Evolutionary conservation across 169 alveolate species (phyloP).

Genomic region (Cryptosporidium ryanae): DNA sequence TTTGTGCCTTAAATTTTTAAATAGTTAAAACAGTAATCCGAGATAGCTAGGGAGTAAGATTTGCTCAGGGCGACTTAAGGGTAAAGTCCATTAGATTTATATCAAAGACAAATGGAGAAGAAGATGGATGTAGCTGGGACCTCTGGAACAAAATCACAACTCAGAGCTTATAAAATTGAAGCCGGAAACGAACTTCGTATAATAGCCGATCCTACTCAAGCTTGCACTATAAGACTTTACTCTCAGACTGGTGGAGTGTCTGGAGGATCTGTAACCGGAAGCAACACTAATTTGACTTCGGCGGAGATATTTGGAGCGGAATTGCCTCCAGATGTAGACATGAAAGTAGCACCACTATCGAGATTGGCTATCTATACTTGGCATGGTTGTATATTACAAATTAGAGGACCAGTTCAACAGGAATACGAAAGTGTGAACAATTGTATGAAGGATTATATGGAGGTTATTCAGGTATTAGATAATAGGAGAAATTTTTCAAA

Average conservation of each 20-base stretch:
- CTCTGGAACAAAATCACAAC: constrained; percentile 46
- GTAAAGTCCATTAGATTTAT: too few relatives aligned
- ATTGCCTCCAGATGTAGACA: constrained; percentile 85
- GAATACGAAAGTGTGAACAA: constrained; percentile 87
- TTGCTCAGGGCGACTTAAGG: too few relatives aligned
- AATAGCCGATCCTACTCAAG: constrained; percentile 58
- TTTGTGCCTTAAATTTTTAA: too few relatives aligned
- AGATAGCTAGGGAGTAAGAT: too few relatives aligned
- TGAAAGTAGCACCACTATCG: constrained; percentile 81
- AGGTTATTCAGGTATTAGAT: constrained; percentile 82
- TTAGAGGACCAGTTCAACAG: constrained; percentile 87
- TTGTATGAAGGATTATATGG: constrained; percentile 86
- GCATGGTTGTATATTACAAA: constrained; percentile 89
- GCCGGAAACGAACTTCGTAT: constrained; percentile 69
- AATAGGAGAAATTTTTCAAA: constrained; percentile 86
- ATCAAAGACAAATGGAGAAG: too few relatives aligned
- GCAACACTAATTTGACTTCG: constrained; percentile 37
- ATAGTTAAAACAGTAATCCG: too few relatives aligned
- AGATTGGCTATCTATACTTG: constrained; percentile 88
- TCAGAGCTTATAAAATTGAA: constrained; percentile 69
- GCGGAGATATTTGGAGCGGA: constrained; percentile 90
- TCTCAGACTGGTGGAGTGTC: constrained; percentile 16
- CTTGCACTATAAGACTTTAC: constrained; percentile 61
- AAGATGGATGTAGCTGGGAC: not conserved
- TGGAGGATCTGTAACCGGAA: not conserved